Percentiles rank a stretch among this genome's conserved stretches.
Conservation (phyloP, 2,329 filamentous ascomycete genomes). For the Talaromyces sp. region DNA sequence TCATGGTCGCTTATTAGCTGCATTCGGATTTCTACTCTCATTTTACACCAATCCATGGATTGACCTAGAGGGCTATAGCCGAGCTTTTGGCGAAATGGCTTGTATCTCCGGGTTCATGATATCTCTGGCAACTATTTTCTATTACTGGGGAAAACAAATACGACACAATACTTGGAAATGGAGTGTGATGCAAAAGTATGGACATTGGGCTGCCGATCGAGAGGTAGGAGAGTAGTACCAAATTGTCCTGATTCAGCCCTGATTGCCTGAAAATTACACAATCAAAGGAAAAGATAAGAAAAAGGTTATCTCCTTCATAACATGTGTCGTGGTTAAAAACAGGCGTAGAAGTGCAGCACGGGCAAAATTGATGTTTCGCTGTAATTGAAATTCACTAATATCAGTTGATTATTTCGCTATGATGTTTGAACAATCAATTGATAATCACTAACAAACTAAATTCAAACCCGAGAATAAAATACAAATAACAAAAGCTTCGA, state of each 20-base stretch:
- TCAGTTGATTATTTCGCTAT: not conserved
- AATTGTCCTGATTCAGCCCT: not conserved
- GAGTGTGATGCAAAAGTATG: slow-evolving; percentile 37
- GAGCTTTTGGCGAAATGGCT: slow-evolving; percentile 54
- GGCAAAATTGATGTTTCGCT: too few species aligned
- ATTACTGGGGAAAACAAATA: slow-evolving; percentile 47
- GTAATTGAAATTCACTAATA: too few species aligned
- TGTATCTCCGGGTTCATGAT: slow-evolving; percentile 46
- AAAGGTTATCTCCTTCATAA: too few species aligned
- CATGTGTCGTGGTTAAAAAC: too few species aligned
- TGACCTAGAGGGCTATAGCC: slow-evolving; percentile 42
- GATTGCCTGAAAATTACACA: not conserved
- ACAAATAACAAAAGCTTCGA: too few species aligned
- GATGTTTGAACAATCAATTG: not conserved
- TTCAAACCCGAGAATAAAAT: too few species aligned
- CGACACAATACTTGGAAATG: slow-evolving; percentile 46
- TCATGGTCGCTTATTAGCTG: slow-evolving; percentile 14
- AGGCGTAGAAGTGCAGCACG: too few species aligned
- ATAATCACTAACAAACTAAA: not conserved
- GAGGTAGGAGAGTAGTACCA: slow-evolving; percentile 48
- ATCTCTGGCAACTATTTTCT: slow-evolving; percentile 46
- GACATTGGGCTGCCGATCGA: slow-evolving; percentile 49
- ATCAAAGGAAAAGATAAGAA: not conserved
- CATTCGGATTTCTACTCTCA: slow-evolving; percentile 54
- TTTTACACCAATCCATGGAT: slow-evolving; percentile 60